Base-by-base conservation (phyloP, 192 early-diverging fungal species). In the Gryganskiella cystojenkinii region DNA sequence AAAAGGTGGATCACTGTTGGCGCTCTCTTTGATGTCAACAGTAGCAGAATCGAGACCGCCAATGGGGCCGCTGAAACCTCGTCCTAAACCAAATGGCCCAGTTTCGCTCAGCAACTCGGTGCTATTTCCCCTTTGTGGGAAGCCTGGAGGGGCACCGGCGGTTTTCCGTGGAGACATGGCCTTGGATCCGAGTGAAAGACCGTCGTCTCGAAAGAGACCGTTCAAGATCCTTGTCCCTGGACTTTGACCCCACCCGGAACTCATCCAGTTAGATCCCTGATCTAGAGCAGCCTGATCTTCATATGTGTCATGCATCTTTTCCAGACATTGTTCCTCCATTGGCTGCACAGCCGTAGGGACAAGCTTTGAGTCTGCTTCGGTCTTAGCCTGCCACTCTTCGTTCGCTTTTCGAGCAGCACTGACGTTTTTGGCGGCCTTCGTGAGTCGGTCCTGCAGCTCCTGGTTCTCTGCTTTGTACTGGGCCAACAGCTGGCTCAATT, bases 381-480 rank as follows among this genome's bases (percentile, higher is more conserved):
- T 13, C 37, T 44, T 69, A 46, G 6, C 51, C 60, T 47, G 28
- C 19, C 71, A 56, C 5, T 37, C 9, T n/a, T 73, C 71, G 5
- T 53, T 61, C 17, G 62, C 63, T 5, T 34, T 44, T 27, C 55
- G 52, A 30, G 58, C 67, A 25, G 63, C 52, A 42, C 27, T 37
- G 19, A 78, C 67, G 35, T 60, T 78, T 56, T 69, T 78, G 42
- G 61, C 49, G 2, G 43, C 74, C 51, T 78, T 66, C 30, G 66
- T 43, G n/a, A 78, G 45, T 40, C 67, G 59, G 11, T 78, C 74
- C 53, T 69, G 74, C 9, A 78, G n/a, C 31, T 78, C 66, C 17
- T 58, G 66, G 28, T 78, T 78, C n/a, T 78, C 74, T 0, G 54
- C 20, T 17, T 78, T 64, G 52, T 53, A 69, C 61, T 69, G 74